Percentiles rank a stretch among this genome's conserved stretches.
These are phyloP conservation scores for Scheffersomyces illinoinensis DNA, from an alignment of 1,139 yeast species.

Conservation along the genomic window DNA sequence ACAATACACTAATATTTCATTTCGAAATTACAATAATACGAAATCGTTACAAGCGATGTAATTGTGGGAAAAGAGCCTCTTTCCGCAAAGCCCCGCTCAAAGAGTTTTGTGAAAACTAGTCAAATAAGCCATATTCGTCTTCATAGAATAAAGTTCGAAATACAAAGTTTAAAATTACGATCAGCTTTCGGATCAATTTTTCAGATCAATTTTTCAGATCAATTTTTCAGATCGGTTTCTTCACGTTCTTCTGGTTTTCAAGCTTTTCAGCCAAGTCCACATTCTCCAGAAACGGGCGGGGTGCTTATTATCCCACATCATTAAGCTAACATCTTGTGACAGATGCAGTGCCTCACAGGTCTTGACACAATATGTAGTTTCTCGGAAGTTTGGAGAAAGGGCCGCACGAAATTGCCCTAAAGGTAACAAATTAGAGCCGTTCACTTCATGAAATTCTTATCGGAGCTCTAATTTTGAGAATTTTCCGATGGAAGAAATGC, in stretches of 20 bases:
- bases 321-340: background rate
- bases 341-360: background rate
- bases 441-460: background rate
- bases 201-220: too few relatives aligned
- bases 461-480: background rate
- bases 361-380: background rate
- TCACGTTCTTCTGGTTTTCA: background rate
- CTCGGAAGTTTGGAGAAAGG: background rate
- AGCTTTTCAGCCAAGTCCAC: background rate
- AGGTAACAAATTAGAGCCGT: background rate
- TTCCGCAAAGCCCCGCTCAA: background rate
- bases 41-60: background rate
- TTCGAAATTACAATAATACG: background rate
- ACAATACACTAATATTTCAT: background rate
- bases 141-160: background rate
- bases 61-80: background rate
- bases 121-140: background rate
- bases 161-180: background rate
- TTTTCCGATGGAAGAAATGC: background rate
- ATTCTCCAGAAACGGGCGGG: background rate
- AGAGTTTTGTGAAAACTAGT: background rate
- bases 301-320: background rate
- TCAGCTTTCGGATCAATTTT: too few relatives aligned
- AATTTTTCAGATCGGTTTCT: too few relatives aligned
- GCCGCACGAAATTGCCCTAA: conserved; percentile 1